Conservation (phyloP, 2,329 filamentous ascomycete species). For the Volutella citrinella region DNA sequence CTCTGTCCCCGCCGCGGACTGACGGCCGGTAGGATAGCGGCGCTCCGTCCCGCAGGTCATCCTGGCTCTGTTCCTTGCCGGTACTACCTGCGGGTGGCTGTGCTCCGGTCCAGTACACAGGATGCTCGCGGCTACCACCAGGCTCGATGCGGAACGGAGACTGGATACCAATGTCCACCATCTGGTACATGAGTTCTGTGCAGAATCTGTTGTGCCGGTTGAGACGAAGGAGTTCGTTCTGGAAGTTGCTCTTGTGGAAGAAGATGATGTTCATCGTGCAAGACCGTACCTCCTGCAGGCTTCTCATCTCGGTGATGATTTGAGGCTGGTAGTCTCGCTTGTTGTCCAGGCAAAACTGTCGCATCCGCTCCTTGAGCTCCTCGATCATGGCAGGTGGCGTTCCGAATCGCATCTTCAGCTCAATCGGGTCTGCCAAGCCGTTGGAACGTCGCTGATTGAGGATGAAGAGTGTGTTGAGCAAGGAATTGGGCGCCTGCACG, state of each 20-base stretch:
- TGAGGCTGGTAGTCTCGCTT: conserved; percentile 87
- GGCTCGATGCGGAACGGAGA: conserved; percentile 62
- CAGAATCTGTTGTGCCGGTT: conserved; percentile 93
- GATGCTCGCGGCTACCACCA: conserved; percentile 66
- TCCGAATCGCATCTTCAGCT: conserved; percentile 83
- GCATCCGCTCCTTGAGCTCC: conserved; percentile 71
- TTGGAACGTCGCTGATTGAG: conserved; percentile 91
- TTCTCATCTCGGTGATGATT: conserved; percentile 79
- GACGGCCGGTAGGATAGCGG: conserved; percentile 13
- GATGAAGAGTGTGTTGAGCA: conserved; percentile 90
- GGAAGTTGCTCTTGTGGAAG: conserved; percentile 97
- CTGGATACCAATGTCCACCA: conserved; percentile 81
- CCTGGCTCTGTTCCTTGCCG: conserved; percentile 24
- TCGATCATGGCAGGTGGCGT: conserved; percentile 83
- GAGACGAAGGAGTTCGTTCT: conserved; percentile 88
- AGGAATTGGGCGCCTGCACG: conserved; percentile 91
- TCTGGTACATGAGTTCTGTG: conserved; percentile 82
- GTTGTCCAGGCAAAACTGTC: conserved; percentile 79
- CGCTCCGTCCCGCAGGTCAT: conserved; percentile 6
- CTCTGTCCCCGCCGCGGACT: conserved; percentile 15
- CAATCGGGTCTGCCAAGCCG: conserved; percentile 80
- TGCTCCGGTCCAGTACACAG: conserved; percentile 51
- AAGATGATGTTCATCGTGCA: conserved; percentile 90
- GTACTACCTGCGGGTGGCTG: conserved; percentile 35
- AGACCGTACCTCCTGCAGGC: conserved; percentile 78